Conservation (phyloP, 1,284 basidiomycete species). For the Ustilago curta region DNA sequence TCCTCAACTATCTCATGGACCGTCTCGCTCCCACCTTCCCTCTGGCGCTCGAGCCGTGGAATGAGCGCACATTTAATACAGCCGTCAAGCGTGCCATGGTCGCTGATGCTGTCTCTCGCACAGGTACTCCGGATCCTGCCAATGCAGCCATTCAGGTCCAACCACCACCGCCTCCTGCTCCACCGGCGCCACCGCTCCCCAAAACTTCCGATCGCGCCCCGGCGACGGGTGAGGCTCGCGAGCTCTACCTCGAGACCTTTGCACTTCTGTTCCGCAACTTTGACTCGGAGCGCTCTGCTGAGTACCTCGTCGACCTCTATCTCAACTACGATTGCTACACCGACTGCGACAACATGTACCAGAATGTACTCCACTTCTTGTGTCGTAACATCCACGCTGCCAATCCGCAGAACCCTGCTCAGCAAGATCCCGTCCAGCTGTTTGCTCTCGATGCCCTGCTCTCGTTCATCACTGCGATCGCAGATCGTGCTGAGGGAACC, state of each 20-base stretch:
- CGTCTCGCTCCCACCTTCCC: constrained; percentile 74
- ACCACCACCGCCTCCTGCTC: constrained; percentile 73
- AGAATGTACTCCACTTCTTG: constrained; percentile 88
- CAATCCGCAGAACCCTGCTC: constrained; percentile 82
- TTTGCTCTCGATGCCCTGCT: constrained; percentile 90
- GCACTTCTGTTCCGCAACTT: constrained; percentile 77
- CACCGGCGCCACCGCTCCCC: constrained; percentile 72
- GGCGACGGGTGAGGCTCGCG: constrained; percentile 80
- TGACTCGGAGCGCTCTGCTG: constrained; percentile 71
- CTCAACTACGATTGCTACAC: constrained; percentile 96
- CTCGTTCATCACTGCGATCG: constrained; percentile 88
- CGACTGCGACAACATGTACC: constrained; percentile 95
- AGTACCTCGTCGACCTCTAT: constrained; percentile 95
- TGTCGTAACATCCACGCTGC: constrained; percentile 70
- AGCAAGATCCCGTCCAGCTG: constrained; percentile 82
- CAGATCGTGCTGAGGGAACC: constrained; percentile 79
- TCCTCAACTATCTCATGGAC: constrained; percentile 92
- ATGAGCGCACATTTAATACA: constrained; percentile 66
- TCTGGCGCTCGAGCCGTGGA: constrained; percentile 66
- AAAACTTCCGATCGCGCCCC: constrained; percentile 76
- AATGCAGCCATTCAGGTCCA: constrained; percentile 18
- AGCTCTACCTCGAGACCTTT: constrained; percentile 89
- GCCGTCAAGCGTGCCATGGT: constrained; percentile 41
- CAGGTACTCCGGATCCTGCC: constrained; percentile 21
- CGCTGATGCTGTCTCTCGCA: constrained; percentile 24